These are phyloP conservation scores for Fusarium camptoceras DNA, from an alignment of 2,329 filamentous ascomycete genomes.

Conservation along the genomic window DNA sequence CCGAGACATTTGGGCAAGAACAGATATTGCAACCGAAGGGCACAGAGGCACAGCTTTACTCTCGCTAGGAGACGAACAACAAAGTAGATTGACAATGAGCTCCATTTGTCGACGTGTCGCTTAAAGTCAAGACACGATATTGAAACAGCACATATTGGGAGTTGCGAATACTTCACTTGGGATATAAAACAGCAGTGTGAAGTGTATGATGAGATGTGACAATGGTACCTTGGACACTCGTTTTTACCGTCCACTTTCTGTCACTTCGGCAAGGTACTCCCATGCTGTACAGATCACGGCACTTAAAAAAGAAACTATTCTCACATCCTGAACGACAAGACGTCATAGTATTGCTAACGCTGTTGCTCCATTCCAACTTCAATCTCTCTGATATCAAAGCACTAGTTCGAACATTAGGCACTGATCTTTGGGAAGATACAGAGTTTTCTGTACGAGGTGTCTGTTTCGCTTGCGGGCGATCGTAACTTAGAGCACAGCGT, in stretches of 20 bases:
- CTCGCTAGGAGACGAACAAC: conserved; percentile 28
- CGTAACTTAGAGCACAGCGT: conserved; percentile 43
- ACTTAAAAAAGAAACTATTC: conserved; percentile 25
- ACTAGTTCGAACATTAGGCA: conserved; percentile 10
- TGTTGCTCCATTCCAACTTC: conserved; percentile 4
- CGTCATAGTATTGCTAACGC: conserved; percentile 30
- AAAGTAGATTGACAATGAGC: conserved; percentile 31
- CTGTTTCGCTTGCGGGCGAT: conserved; percentile 40
- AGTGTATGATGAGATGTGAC: conserved; percentile 32
- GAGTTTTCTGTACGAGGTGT: conserved; percentile 31
- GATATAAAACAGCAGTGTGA: conserved; percentile 43
- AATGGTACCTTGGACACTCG: conserved; percentile 33
- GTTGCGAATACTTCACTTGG: conserved; percentile 42
- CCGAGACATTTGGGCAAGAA: conserved; percentile 38
- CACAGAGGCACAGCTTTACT: conserved; percentile 28
- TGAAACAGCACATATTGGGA: conserved; percentile 31
- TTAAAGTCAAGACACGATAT: conserved; percentile 39
- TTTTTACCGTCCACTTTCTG: conserved; percentile 30
- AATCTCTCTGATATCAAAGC: conserved; percentile 16
- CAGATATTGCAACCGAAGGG: conserved; percentile 35
- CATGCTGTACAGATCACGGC: conserved; percentile 21
- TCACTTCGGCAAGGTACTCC: conserved; percentile 32
- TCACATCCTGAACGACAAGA: conserved; percentile 11
- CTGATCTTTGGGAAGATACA: conserved; percentile 33
- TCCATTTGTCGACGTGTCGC: conserved; percentile 45